Percentiles rank a stretch among this genome's conserved stretches.
These are phyloP conservation scores for Fusarium foetens DNA, from an alignment of 2,329 filamentous ascomycete genomes.

Conservation along the genomic window DNA sequence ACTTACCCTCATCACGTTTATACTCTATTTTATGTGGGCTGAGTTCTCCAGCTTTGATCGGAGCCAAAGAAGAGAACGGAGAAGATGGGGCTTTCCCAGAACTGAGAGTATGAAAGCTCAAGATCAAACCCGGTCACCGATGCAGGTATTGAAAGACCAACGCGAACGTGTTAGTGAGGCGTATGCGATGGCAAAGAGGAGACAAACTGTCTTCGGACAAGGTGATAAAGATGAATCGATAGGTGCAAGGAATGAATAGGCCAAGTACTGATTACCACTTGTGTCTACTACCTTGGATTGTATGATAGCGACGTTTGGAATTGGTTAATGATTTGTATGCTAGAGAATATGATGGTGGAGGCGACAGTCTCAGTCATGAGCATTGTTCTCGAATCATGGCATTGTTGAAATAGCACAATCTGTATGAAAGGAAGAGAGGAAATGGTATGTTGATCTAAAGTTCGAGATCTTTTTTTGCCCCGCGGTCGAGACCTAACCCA, in stretches of 20 bases:
- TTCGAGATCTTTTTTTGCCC: not conserved
- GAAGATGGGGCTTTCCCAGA: constrained; percentile 28
- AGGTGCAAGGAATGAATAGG: not conserved
- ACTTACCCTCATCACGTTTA: constrained; percentile 50
- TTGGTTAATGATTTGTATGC: not conserved
- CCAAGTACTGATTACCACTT: not conserved
- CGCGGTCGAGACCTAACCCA: constrained; percentile 7
- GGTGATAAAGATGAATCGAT: constrained; percentile 12
- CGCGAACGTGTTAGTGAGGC: constrained; percentile 24
- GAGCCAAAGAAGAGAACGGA: constrained; percentile 17
- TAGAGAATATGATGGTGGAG: not conserved
- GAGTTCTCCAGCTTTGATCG: constrained; percentile 45
- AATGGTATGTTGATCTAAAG: constrained; percentile 16
- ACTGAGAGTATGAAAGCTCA: constrained; percentile 26
- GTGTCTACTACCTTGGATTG: not conserved
- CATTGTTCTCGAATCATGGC: constrained; percentile 15
- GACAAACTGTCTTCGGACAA: constrained; percentile 15
- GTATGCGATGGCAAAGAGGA: constrained; percentile 19
- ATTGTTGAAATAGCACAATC: constrained; percentile 3
- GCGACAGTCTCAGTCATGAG: not conserved
- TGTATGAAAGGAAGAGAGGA: not conserved
- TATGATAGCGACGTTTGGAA: not conserved
- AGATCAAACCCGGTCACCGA: constrained; percentile 17
- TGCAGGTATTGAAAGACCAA: constrained; percentile 28
- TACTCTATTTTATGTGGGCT: constrained; percentile 50